Conservation (phyloP, 1,284 basidiomycete genomes). For the Cystobasidium pallidum region DNA sequence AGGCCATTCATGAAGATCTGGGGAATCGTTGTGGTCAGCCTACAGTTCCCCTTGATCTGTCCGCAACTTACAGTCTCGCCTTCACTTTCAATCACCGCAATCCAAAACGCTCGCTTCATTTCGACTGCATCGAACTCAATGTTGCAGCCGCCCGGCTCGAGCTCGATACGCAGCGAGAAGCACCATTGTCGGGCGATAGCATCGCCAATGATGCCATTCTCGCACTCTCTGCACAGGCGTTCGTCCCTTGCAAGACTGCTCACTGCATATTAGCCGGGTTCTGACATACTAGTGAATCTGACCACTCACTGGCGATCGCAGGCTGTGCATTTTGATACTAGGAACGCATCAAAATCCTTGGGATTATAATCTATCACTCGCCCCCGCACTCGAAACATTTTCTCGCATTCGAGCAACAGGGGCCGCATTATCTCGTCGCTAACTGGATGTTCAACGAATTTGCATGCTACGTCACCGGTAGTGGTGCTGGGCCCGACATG, state of each 20-base stretch:
- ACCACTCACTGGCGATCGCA: constrained; percentile 15
- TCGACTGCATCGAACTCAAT: constrained; percentile 18
- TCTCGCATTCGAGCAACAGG: not conserved
- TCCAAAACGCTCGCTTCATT: constrained; percentile 10
- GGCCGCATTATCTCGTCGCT: not conserved
- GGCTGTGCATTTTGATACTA: not conserved
- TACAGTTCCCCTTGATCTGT: too few relatives aligned
- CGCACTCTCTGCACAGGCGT: constrained; percentile 8
- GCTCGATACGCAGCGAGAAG: constrained; percentile 27
- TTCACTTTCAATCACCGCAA: constrained; percentile 20
- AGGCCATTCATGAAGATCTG: constrained; percentile 41
- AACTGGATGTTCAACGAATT: constrained; percentile 5
- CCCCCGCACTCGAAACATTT: constrained; percentile 10
- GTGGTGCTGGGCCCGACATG: constrained; percentile 4
- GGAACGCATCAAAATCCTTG: not conserved
- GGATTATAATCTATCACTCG: constrained; percentile 10
- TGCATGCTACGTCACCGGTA: constrained; percentile 9
- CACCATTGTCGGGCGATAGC: constrained; percentile 14
- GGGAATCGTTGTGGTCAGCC: not conserved
- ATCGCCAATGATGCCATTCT: constrained; percentile 1
- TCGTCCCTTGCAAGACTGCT: constrained; percentile 9
- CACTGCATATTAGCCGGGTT: too few relatives aligned
- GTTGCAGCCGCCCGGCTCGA: constrained; percentile 22
- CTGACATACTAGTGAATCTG: not conserved
- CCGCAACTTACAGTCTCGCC: constrained; percentile 19